A percentile compares a stretch with the other conserved stretches of the same genome.
Evolutionary conservation across 768 basidiomycete genomes (phyloP).

Genomic region (Lactifluus volemus): DNA sequence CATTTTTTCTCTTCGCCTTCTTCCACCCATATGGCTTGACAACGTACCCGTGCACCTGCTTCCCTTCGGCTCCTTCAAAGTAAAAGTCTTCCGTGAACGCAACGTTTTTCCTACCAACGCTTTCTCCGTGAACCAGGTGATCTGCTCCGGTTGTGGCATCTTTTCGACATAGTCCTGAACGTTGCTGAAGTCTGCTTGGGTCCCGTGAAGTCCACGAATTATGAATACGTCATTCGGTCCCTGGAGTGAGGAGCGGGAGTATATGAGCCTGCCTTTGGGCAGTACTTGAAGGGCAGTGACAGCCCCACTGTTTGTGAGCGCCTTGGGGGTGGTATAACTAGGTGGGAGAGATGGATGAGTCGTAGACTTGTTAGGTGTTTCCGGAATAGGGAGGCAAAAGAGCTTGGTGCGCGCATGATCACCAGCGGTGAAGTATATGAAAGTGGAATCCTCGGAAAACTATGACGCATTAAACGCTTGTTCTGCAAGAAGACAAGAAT

Average conservation of each 20-base stretch:
- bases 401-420: constrained; percentile 73
- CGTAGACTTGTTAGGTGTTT: constrained; percentile 47
- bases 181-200: constrained; percentile 26
- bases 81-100: constrained; percentile 67
- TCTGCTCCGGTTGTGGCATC: constrained; percentile 40
- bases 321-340: constrained; percentile 45
- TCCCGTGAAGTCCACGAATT: constrained; percentile 38
- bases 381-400: constrained; percentile 58
- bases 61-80: constrained; percentile 77
- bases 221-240: constrained; percentile 76
- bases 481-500: neutral
- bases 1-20: constrained; percentile 51
- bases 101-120: constrained; percentile 52
- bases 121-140: constrained; percentile 57
- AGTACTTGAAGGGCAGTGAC: constrained; percentile 58
- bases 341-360: constrained; percentile 37
- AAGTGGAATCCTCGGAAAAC: constrained; percentile 67
- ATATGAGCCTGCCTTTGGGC: constrained; percentile 50
- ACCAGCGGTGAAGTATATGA: constrained; percentile 67
- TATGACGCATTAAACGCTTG: constrained; percentile 22
- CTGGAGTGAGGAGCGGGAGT: constrained; percentile 65
- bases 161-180: constrained; percentile 21
- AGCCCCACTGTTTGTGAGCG: constrained; percentile 49
- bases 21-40: constrained; percentile 75
- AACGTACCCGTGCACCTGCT: constrained; percentile 77